Evolutionary conservation across 768 basidiomycete species (phyloP), one percentile per base, ranked within the genome.

Genomic region (Pulveroboletus sp.): DNA sequence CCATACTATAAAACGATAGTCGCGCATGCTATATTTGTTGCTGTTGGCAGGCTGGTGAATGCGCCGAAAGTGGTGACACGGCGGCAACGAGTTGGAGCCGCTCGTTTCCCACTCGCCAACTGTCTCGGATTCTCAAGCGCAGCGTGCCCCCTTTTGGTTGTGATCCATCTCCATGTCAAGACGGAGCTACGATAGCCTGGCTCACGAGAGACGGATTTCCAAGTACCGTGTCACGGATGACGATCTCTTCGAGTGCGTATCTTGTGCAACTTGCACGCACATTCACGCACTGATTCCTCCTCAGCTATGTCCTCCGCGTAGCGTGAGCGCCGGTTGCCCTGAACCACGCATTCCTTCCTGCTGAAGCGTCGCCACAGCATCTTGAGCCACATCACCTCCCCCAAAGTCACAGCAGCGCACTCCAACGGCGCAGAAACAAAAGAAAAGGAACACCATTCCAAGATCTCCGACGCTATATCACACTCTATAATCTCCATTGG

Each of bases 161-260:
- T 27, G 38, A 56, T 51, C 45, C 52, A 51, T 61, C 49, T 57
- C 47, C 53, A 61, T 88, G 83, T 88, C 89, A 53, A 80, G 78
- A 69, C 79, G 87, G 65, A 92, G 89, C 73, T 79, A 84, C 71
- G 79, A 80, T 58, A 82, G 86, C 68, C 73, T 71, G 58, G 76
- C 83, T 53, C 84, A 86, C 56, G 82, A 87, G 65, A 80, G 79
- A 69, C 81, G 88, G 52, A 52, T 86, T 54, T 85, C 86, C 56
- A 85, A 84, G 65, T 79, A 87, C 70, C 79, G 84, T 55, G 82
- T 91, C 43, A 80, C 85, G 23, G 90, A 93, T 59, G 89, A 92
- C 49, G 90, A 93, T 64, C 73, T 93, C 59, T 90, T 89, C 73
- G 81, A 88, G 90, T 93, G 67, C 57, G 81, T 71, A 67, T 34